Evolutionary conservation across 2,329 filamentous ascomycete species (phyloP).

Genomic region (Pestalotiopsis sp.): DNA sequence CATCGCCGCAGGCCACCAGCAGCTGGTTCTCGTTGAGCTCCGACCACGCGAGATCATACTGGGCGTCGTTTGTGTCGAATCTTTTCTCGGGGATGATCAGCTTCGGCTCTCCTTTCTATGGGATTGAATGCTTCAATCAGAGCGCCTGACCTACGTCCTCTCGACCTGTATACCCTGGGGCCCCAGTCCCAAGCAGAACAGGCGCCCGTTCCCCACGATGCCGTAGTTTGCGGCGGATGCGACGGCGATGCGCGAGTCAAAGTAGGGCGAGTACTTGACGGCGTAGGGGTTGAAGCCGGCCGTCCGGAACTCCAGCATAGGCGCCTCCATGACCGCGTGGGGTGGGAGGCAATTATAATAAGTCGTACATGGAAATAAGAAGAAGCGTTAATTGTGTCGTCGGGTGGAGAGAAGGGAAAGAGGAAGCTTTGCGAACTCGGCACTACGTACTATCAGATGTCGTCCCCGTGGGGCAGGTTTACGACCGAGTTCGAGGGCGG

Average conservation of each 20-base stretch:
- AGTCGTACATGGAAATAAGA: background rate
- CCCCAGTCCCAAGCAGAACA: slow-evolving; percentile 84
- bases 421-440: background rate
- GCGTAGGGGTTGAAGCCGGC: slow-evolving; percentile 94
- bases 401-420: background rate
- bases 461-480: background rate
- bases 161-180: slow-evolving; percentile 81
- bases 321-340: slow-evolving; percentile 36
- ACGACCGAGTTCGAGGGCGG: background rate
- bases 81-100: slow-evolving; percentile 42
- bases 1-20: slow-evolving; percentile 86
- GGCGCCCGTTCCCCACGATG: slow-evolving; percentile 90
- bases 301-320: slow-evolving; percentile 93
- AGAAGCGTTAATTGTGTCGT: background rate
- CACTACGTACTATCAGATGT: background rate
- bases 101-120: background rate
- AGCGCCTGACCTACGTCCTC: slow-evolving; percentile 64
- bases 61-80: slow-evolving; percentile 95
- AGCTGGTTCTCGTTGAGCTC: slow-evolving; percentile 96
- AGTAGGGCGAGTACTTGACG: slow-evolving; percentile 98
- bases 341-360: no score
- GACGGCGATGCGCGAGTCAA: slow-evolving; percentile 91
- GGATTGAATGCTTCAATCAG: background rate
- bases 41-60: slow-evolving; percentile 95
- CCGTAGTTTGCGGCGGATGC: slow-evolving; percentile 94